Conservation (phyloP, 768 basidiomycete species). For the Serendipita indica region DNA sequence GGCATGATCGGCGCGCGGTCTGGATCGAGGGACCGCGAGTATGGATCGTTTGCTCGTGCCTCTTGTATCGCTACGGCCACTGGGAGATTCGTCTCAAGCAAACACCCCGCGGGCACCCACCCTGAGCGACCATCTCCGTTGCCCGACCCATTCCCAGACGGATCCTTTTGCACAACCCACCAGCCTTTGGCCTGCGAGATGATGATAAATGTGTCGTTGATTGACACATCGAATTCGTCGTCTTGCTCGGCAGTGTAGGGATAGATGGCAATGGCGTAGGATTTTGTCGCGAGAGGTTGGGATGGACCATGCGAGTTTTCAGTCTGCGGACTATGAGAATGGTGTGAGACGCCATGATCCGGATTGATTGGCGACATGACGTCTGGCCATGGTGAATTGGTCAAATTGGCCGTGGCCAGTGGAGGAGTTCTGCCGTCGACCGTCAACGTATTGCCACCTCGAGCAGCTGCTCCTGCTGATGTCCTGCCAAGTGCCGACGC, state of each 20-base stretch:
- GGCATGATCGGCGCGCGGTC: constrained; percentile 71
- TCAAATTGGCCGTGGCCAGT: constrained; percentile 40
- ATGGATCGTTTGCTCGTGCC: constrained; percentile 31
- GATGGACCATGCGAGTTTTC: constrained; percentile 1
- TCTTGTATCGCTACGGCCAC: constrained; percentile 78
- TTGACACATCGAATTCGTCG: constrained; percentile 89
- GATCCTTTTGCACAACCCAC: constrained; percentile 98
- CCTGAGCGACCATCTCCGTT: constrained; percentile 74
- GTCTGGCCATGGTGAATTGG: constrained; percentile 63
- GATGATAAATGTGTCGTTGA: constrained; percentile 88
- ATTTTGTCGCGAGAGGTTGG: constrained; percentile 20
- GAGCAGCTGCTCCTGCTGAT: background rate
- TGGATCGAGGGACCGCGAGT: background rate
- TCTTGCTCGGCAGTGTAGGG: constrained; percentile 98
- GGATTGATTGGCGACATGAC: constrained; percentile 37
- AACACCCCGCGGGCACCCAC: constrained; percentile 96
- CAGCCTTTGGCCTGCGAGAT: constrained; percentile 90
- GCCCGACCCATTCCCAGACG: constrained; percentile 63
- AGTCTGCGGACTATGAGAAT: constrained; percentile 19
- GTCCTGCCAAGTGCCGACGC: constrained; percentile 11
- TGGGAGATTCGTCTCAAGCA: constrained; percentile 84
- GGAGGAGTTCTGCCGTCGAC: constrained; percentile 25
- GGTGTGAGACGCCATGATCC: constrained; percentile 21
- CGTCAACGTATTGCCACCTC: background rate
- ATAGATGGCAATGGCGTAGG: constrained; percentile 95